Evolutionary conservation across 306 rosid species (phyloP).

Genomic region (Chamaecrista fasciculata): DNA sequence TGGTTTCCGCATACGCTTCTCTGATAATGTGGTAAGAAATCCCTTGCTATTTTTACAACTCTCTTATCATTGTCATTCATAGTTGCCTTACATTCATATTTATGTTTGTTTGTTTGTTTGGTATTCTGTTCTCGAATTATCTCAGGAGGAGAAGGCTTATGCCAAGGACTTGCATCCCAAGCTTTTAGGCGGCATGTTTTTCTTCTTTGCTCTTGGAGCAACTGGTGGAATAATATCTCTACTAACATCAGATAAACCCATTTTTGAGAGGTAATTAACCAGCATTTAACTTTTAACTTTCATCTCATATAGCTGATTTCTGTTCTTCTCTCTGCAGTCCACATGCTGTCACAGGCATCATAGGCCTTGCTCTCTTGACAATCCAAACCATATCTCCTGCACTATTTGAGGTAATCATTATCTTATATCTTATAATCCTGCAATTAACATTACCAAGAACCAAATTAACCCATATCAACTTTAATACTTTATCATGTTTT

Average conservation of each 20-base stretch:
- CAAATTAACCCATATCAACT: neutral
- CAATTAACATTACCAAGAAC: conserved; percentile 7
- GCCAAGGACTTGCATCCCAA: conserved; percentile 97
- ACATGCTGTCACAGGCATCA: conserved; percentile 81
- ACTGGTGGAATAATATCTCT: conserved; percentile 87
- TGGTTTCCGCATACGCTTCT: conserved; percentile 76
- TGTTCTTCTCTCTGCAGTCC: conserved; percentile 48
- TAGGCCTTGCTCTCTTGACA: conserved; percentile 81
- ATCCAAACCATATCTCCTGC: conserved; percentile 73
- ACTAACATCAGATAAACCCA: conserved; percentile 82
- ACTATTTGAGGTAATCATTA: conserved; percentile 71
- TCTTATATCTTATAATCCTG: neutral
- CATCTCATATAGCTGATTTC: neutral
- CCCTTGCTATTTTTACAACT: neutral
- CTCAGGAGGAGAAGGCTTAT: conserved; percentile 78
- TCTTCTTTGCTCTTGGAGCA: conserved; percentile 92
- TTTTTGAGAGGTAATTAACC: conserved; percentile 80
- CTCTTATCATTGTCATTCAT: neutral
- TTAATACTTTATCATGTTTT: neutral
- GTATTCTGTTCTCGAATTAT: conserved; percentile 4
- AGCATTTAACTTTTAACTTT: neutral
- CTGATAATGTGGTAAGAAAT: conserved; percentile 61
- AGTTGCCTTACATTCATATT: neutral
- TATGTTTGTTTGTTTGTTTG: neutral
- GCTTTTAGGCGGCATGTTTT: conserved; percentile 93